Percentiles rank a stretch among this genome's conserved stretches.
Evolutionary conservation across 495 filamentous ascomycete genomes (phyloP).

Genomic region (Cercophora newfieldiana): DNA sequence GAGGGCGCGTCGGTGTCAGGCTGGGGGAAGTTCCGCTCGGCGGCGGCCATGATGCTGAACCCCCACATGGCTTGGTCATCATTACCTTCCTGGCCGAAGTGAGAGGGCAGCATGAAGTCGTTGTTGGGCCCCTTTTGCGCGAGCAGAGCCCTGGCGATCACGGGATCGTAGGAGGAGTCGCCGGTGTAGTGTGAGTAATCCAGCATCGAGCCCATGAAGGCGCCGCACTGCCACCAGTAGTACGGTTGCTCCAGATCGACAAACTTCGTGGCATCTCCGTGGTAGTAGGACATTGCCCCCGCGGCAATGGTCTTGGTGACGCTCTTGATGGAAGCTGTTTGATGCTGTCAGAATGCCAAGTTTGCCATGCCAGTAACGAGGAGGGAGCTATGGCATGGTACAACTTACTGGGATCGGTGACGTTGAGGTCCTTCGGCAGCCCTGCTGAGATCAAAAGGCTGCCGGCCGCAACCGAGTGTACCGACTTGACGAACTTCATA

Average conservation of each 20-base stretch:
- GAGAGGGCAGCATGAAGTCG: conserved; percentile 56
- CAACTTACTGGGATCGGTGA: conserved; percentile 42
- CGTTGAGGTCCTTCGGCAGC: conserved; percentile 44
- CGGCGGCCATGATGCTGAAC: conserved; percentile 68
- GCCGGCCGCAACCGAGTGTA: conserved; percentile 29
- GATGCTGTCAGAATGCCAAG: conserved; percentile 19
- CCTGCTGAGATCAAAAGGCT: conserved; percentile 32
- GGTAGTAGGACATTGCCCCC: conserved; percentile 63
- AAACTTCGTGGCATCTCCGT: conserved; percentile 59
- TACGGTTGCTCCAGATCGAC: conserved; percentile 69
- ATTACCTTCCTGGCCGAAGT: conserved; percentile 57
- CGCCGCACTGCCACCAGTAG: conserved; percentile 82
- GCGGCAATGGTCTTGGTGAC: conserved; percentile 51
- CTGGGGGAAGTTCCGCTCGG: conserved; percentile 72
- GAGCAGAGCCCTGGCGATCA: conserved; percentile 64
- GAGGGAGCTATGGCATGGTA: neutral
- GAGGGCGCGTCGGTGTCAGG: conserved; percentile 52
- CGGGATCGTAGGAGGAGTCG: conserved; percentile 69
- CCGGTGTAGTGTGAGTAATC: conserved; percentile 86
- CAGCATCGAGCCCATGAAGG: conserved; percentile 69
- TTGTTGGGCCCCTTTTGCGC: conserved; percentile 61
- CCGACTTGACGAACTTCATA: conserved; percentile 38
- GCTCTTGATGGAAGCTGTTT: conserved; percentile 49
- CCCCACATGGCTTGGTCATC: conserved; percentile 85
- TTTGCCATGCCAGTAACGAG: too few relatives aligned